These are phyloP conservation scores for Penicillium herquei DNA, from an alignment of 495 filamentous ascomycete species.

Conservation along the genomic window DNA sequence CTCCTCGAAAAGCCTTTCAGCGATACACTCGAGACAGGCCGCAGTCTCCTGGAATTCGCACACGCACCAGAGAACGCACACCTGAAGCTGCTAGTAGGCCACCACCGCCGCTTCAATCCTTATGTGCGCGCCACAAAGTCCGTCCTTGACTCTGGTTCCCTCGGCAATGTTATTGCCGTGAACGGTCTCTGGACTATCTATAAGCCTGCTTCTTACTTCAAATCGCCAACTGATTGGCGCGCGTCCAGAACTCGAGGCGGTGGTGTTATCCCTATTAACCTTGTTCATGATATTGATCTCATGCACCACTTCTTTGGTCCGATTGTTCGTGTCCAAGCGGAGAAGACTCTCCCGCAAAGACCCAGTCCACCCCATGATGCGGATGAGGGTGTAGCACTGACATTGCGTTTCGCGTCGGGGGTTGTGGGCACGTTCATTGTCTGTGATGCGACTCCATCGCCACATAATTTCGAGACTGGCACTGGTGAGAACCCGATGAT, in stretches of 20 bases:
- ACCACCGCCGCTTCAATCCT: constrained; percentile 61
- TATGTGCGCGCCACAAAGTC: constrained; percentile 52
- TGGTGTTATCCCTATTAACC: constrained; percentile 57
- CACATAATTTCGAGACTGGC: constrained; percentile 54
- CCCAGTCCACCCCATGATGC: constrained; percentile 36
- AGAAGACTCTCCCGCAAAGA: constrained; percentile 43
- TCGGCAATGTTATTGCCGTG: constrained; percentile 51
- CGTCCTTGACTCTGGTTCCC: constrained; percentile 33
- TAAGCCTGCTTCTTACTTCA: constrained; percentile 54
- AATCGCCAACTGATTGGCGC: constrained; percentile 48
- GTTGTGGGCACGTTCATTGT: constrained; percentile 58
- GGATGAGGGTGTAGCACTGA: constrained; percentile 57
- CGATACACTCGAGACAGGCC: constrained; percentile 41
- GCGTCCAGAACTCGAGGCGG: constrained; percentile 29
- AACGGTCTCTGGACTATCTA: constrained; percentile 54
- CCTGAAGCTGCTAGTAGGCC: constrained; percentile 54
- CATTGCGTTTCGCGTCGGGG: constrained; percentile 54
- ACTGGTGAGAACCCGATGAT: constrained; percentile 60
- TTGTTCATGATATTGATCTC: constrained; percentile 60
- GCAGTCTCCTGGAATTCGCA: constrained; percentile 28
- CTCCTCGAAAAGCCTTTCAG: constrained; percentile 60
- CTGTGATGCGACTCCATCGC: constrained; percentile 50
- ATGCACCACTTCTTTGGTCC: constrained; percentile 58
- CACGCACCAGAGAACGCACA: constrained; percentile 20
- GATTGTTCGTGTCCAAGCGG: constrained; percentile 50